Base-by-base conservation (phyloP, 805 yeast species). In the Schwanniomyces pseudopolymorphus region DNA sequence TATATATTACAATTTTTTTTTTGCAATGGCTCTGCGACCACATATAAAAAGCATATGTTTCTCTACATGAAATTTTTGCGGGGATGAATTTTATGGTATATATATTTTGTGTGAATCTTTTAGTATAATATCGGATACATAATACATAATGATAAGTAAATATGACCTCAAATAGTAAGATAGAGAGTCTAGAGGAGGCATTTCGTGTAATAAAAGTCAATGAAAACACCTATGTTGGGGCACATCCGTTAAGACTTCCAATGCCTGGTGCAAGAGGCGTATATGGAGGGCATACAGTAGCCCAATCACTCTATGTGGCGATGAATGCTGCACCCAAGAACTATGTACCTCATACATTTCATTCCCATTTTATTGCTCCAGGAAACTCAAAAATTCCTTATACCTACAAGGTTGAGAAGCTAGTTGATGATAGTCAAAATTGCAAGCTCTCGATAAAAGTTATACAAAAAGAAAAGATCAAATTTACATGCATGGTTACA, bases 221-320 rank as follows among this genome's bases (percentile, higher is more conserved):
- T 43, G 66, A 58, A n/a, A 44, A 44, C 11, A 49, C 57, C 19
- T 72, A 60, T 52, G 56, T 53, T 13, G 76, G 76, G 1, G 66
- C 59, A 0, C 60, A 61, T 40, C 72, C 73, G 4, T 59, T 72
- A 21, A 48, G 62, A 33, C 55, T 67, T 4, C 77, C 77, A 0
- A 43, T 70, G 9, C 44, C 52, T 3, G 77, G 80, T 0, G 85
- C 87, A 2, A 66, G 84, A 38, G 89, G 88, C 1, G 79, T 84
- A 0, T 85, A 84, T 65, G 90, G 90, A 2, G 90, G 91, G 8
- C 80, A 83, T 16, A 66, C 81, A 37, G 80, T 83, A 14, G 87
- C 87, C 0, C 90, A 85, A 54, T 69, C 89, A 2, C 62, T 84
- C 3, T 60, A 77, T 48, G 88, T 87, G 5, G 83, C 85, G 2